A percentile compares a stretch with the other conserved stretches of the same genome.
phyloP scores from a whole-genome alignment of 345 rosid species.

The Moricandia arvensis region DNA sequence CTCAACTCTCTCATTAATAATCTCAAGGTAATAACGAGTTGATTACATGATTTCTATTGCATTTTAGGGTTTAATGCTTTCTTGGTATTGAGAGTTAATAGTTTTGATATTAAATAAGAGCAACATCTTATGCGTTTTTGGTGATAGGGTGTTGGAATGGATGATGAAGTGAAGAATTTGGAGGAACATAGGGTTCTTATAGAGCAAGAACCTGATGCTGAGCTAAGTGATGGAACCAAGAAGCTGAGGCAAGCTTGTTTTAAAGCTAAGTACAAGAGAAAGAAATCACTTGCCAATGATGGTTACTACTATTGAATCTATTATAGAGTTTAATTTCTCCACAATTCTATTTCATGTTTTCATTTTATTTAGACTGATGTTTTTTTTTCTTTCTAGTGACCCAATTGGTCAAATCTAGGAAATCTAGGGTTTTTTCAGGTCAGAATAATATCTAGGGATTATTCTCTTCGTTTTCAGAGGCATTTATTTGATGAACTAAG shows the following conservation, averaged over 20 bases:
- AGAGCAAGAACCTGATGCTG: conserved; percentile 45
- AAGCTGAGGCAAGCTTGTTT: conserved; percentile 63
- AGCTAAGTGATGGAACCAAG: conserved; percentile 50
- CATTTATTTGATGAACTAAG: neutral
- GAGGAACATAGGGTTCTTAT: neutral
- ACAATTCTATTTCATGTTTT: neutral
- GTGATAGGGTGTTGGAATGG: too few relatives aligned
- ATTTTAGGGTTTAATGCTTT: too few relatives aligned
- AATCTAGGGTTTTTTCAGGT: neutral
- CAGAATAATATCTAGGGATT: neutral
- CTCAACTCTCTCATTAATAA: conserved; percentile 61
- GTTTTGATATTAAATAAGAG: too few relatives aligned
- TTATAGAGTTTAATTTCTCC: neutral
- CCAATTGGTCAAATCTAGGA: conserved; percentile 16
- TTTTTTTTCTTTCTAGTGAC: neutral
- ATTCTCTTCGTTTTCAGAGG: too few relatives aligned
- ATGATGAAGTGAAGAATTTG: too few relatives aligned
- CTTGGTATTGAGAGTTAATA: too few relatives aligned
- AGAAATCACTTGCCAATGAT: conserved; percentile 34
- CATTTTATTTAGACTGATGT: neutral
- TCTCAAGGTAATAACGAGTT: conserved; percentile 50
- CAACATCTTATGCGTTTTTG: too few relatives aligned
- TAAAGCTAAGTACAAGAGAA: conserved; percentile 63
- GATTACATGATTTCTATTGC: too few relatives aligned
- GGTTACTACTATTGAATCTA: neutral